Conservation (phyloP, 176 grass and related monocot species). For the Bolboschoenus planiculmis region DNA sequence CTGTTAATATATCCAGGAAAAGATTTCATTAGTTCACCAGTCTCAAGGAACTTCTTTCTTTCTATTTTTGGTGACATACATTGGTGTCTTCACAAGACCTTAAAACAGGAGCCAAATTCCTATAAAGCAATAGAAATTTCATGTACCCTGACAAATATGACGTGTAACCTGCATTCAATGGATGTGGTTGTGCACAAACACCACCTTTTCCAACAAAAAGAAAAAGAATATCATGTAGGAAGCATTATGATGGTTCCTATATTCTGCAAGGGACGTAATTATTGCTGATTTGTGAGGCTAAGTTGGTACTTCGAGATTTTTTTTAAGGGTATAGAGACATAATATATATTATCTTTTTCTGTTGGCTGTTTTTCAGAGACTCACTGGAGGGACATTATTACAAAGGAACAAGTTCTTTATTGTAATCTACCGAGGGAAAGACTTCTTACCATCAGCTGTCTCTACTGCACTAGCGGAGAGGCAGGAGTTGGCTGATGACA, state of each 20-base stretch:
- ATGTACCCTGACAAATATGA: neutral
- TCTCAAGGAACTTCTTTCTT: neutral
- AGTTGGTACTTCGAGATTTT: conserved; percentile 5
- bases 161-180: neutral
- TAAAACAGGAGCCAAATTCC: neutral
- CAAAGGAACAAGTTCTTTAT: conserved; percentile 95
- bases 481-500: conserved; percentile 72
- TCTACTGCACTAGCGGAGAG: conserved; percentile 67
- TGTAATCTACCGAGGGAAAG: conserved; percentile 94
- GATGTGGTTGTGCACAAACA: neutral
- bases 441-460: conserved; percentile 72
- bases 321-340: conserved; percentile 1
- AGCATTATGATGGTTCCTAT: neutral
- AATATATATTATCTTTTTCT: conserved; percentile 12
- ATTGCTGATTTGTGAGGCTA: neutral
- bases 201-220: neutral
- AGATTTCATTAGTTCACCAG: neutral
- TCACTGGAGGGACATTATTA: conserved; percentile 85
- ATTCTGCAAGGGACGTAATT: no score
- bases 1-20: neutral
- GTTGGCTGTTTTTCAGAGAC: conserved; percentile 30
- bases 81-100: neutral
- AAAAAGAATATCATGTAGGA: neutral
- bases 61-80: neutral
- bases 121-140: neutral